Conservation (phyloP, 805 yeast genomes). For the Candida nemodendra region DNA sequence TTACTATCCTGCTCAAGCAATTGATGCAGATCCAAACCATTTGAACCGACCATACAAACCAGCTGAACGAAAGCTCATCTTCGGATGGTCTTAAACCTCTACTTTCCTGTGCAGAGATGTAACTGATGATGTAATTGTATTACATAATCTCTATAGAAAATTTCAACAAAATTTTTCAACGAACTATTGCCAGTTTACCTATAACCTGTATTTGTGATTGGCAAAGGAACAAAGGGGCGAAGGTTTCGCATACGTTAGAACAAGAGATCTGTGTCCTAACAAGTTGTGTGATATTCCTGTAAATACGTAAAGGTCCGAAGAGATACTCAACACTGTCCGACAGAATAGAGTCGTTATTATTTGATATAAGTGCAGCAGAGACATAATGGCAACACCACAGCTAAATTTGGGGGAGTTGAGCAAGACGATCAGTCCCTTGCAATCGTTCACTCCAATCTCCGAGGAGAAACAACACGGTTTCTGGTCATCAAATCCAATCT, state of each 20-base stretch:
- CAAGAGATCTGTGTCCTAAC: no score
- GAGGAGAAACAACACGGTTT: slow-evolving; percentile 55
- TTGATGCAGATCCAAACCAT: no score
- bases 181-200: not conserved
- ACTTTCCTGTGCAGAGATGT: slow-evolving; percentile 1
- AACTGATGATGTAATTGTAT: not conserved
- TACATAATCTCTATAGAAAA: slow-evolving; percentile 3
- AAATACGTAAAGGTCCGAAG: slow-evolving; percentile 1
- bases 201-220: not conserved
- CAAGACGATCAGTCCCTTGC: slow-evolving; percentile 55
- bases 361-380: slow-evolving; percentile 1
- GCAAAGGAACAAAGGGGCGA: no score
- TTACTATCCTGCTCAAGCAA: no score
- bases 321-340: slow-evolving; percentile 1
- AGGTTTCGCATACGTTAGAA: no score
- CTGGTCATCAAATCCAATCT: slow-evolving; percentile 83
- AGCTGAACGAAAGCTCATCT: no score
- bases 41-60: no score
- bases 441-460: slow-evolving; percentile 49
- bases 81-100: no score
- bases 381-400: slow-evolving; percentile 31
- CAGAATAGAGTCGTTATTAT: slow-evolving; percentile 1
- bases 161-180: slow-evolving; percentile 14
- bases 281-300: slow-evolving; percentile 5
- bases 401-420: slow-evolving; percentile 57